These are phyloP conservation scores for Penicillium atrosanguineum DNA, from an alignment of 495 filamentous ascomycete species.

Conservation along the genomic window DNA sequence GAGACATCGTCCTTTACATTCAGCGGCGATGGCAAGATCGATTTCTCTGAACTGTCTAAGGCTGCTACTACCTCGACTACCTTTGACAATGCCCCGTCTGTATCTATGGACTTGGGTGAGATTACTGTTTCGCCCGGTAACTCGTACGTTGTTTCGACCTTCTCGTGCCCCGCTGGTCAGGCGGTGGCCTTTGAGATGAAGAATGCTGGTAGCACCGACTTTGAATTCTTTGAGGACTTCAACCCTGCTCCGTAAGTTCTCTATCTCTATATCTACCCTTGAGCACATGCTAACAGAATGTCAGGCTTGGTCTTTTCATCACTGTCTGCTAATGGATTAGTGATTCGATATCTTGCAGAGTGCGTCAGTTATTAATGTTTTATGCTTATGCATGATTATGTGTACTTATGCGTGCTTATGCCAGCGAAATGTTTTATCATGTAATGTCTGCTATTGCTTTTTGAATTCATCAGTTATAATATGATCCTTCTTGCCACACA, in stretches of 20 bases:
- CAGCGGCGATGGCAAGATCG: conserved; percentile 54
- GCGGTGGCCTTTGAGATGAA: conserved; percentile 51
- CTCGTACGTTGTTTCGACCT: conserved; percentile 53
- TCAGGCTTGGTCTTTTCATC: conserved; percentile 9
- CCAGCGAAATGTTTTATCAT: neutral
- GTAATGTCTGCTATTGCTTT: neutral
- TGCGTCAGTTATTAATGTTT: neutral
- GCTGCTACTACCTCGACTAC: conserved; percentile 43
- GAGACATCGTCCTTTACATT: conserved; percentile 55
- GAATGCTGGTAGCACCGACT: conserved; percentile 45
- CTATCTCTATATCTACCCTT: neutral
- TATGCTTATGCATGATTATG: too few relatives aligned
- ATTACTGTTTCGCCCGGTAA: conserved; percentile 54
- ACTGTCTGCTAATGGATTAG: conserved; percentile 10
- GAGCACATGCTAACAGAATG: neutral
- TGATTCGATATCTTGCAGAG: neutral
- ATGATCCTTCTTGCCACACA: too few relatives aligned
- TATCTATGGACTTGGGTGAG: conserved; percentile 44
- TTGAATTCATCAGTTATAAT: too few relatives aligned
- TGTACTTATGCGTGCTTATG: neutral
- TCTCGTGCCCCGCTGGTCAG: conserved; percentile 54
- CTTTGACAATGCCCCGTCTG: conserved; percentile 48
- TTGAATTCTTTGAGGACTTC: conserved; percentile 63
- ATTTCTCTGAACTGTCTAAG: conserved; percentile 45
- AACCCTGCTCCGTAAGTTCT: conserved; percentile 51